Conservation (phyloP, 495 filamentous ascomycete genomes). For the Viridothelium virens region DNA sequence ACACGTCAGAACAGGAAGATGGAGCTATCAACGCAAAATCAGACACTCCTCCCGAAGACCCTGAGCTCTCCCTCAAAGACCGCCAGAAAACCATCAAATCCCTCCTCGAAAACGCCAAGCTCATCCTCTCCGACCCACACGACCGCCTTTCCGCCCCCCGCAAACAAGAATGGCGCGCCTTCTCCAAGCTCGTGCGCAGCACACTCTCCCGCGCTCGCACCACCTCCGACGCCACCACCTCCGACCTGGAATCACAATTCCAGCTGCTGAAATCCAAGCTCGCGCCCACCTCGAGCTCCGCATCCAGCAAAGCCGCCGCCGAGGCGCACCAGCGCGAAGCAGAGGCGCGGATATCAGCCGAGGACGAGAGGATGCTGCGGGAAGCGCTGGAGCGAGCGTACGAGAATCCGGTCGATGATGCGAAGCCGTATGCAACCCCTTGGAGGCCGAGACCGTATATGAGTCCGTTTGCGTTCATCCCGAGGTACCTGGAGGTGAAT, state of each 20-base stretch:
- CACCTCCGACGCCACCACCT: conserved; percentile 34
- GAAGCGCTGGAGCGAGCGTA: conserved; percentile 45
- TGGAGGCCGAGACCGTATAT: conserved; percentile 87
- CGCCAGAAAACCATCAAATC: conserved; percentile 40
- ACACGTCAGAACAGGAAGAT: conserved; percentile 8
- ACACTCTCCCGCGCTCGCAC: conserved; percentile 46
- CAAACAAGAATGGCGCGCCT: conserved; percentile 55
- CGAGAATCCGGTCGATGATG: conserved; percentile 66
- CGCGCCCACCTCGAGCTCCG: conserved; percentile 9
- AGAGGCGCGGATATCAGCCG: not conserved
- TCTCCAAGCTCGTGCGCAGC: conserved; percentile 47
- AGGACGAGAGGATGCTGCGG: conserved; percentile 11
- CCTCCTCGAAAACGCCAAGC: conserved; percentile 49
- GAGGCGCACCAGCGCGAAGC: not conserved
- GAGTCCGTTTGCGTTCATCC: conserved; percentile 87
- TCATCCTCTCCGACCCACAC: conserved; percentile 44
- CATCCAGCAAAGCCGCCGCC: conserved; percentile 17
- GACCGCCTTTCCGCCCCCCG: conserved; percentile 48
- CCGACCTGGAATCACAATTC: conserved; percentile 48
- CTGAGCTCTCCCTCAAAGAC: conserved; percentile 12
- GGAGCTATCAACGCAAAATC: not conserved
- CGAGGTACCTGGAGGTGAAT: conserved; percentile 93
- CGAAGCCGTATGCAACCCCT: conserved; percentile 82
- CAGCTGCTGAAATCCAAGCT: conserved; percentile 32
- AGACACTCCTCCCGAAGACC: not conserved